Percentiles rank a stretch among this genome's conserved stretches.
These are phyloP conservation scores for Elaphomyces granulatus DNA, from an alignment of 495 filamentous ascomycete genomes.

Conservation along the genomic window DNA sequence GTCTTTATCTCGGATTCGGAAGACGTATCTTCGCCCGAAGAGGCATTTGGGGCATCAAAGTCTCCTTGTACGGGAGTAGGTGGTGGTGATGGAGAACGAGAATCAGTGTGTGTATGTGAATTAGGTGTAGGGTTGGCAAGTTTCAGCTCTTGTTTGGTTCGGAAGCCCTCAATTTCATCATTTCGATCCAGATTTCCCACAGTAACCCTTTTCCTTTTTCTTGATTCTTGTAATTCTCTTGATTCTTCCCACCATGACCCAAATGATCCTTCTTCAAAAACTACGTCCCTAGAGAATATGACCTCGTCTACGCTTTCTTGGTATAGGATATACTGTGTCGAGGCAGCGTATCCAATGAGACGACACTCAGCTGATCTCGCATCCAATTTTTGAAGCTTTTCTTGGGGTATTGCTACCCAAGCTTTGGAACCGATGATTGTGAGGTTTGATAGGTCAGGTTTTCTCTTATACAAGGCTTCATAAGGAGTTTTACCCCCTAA, in stretches of 20 bases:
- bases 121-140: too few species aligned
- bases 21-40: neutral
- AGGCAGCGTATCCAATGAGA: neutral
- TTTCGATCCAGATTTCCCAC: neutral
- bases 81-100: neutral
- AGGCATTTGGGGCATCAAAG: neutral
- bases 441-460: slow-evolving; percentile 14
- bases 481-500: slow-evolving; percentile 14
- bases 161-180: neutral
- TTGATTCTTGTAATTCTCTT: too few species aligned
- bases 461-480: slow-evolving; percentile 13
- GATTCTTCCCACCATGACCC: too few species aligned
- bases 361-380: neutral
- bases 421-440: slow-evolving; percentile 12
- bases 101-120: too few species aligned
- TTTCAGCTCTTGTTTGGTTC: neutral
- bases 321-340: neutral
- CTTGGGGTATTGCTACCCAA: neutral
- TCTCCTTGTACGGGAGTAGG: neutral
- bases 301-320: neutral
- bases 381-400: neutral
- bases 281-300: neutral
- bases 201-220: neutral
- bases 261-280: neutral
- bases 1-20: neutral